Base-by-base conservation (phyloP, 2,329 filamentous ascomycete genomes). In the Trichophaea hybrida region DNA sequence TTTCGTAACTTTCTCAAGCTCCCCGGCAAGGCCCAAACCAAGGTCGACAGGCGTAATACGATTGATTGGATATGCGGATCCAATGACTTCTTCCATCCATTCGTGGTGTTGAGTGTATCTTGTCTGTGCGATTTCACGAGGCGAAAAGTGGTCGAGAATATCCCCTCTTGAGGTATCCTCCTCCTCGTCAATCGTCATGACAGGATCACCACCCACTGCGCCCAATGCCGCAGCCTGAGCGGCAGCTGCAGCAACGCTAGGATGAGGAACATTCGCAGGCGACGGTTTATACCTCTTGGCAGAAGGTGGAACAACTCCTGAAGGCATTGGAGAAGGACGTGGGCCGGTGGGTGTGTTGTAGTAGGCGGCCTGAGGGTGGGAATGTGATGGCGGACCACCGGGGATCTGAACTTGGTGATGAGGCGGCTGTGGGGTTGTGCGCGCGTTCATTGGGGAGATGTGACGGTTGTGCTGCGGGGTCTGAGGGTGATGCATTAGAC, bases 41-140 rank as follows among this genome's bases (percentile, higher is more conserved):
- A 97, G 80, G 70, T 95, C 90, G 2, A 89, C 82, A 0, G 91
- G 89, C 6, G 84, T 81, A 60, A 98, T 94, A 70, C 94, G 88
- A 54, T 80, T 80, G 63, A 91, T 85, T 31, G 85, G 79, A 70
- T 95, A 96, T 0, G 90, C 88, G 1, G 91, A 97, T 0, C 86
- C 88, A 57, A 97, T 80, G 33, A 98, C 84, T 73, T 98, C 91
- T 70, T 97, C 93, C 88, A 98, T 95, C 93, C 91, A 97, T 71
- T 95, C 88, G 69, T 98, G 91, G 68, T 98, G 94, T 70, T 96
- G 89, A 70, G 85, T 85, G 72, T 96, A 98, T 58, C 93, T 81
- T 64, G 83, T 81, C 61, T 88, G 77, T 67, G 89, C 94, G 62
- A 98, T 85, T 64, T 98, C 93, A 48, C 90, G 81, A 2, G 90